Conservation (phyloP, 78 protist genomes). For the Dictyostelium intermedium region DNA sequence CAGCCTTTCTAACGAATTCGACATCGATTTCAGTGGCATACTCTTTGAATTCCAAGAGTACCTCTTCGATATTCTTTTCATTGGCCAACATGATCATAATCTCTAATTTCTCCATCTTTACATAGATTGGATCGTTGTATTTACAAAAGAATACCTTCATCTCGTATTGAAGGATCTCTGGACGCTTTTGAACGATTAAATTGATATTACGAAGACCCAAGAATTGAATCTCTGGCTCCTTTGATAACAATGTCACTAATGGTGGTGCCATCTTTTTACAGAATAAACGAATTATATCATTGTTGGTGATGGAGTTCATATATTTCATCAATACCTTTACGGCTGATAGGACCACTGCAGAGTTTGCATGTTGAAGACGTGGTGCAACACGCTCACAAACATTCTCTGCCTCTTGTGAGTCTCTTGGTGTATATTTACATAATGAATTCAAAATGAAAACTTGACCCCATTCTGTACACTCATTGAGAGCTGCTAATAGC, state of each 20-base stretch:
- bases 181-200: slow-evolving; percentile 95
- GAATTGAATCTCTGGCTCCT: slow-evolving; percentile 98
- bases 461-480: slow-evolving; percentile 99
- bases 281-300: slow-evolving; percentile 8
- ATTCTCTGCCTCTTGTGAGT: slow-evolving; percentile 90
- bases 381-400: slow-evolving; percentile 98
- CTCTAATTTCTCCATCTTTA: slow-evolving; percentile 99
- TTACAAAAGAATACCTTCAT: slow-evolving; percentile 98
- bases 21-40: slow-evolving; percentile 98
- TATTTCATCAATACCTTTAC: slow-evolving; percentile 91
- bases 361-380: slow-evolving; percentile 97
- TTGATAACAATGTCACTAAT: slow-evolving; percentile 91
- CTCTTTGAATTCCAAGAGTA: slow-evolving; percentile 97
- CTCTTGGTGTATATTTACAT: slow-evolving; percentile 84
- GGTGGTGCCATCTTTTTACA: slow-evolving; percentile 94
- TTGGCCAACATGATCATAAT: slow-evolving; percentile 96
- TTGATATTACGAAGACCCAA: slow-evolving; percentile 99
- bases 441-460: slow-evolving; percentile 97
- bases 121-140: slow-evolving; percentile 99
- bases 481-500: slow-evolving; percentile 95
- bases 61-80: slow-evolving; percentile 94
- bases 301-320: slow-evolving; percentile 66
- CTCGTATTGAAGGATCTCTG: slow-evolving; percentile 92
- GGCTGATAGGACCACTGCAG: slow-evolving; percentile 98
- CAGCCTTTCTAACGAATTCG: slow-evolving; percentile 98